A percentile compares a stretch with the other conserved stretches of the same genome.
Conservation (phyloP, 148 eudicot genomes). For the Gaultheria prostrata region DNA sequence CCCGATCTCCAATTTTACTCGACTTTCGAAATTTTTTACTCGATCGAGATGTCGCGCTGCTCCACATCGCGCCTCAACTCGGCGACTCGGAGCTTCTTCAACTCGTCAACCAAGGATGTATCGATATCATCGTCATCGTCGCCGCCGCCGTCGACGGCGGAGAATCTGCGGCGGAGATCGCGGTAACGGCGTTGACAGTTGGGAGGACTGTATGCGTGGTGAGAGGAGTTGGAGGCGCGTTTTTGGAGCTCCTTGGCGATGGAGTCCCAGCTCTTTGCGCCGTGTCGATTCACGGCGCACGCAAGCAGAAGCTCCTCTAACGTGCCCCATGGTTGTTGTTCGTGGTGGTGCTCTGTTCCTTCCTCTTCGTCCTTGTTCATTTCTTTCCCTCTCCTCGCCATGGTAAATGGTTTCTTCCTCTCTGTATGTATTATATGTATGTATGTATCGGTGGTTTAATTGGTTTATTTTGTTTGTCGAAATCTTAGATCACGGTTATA, state of each 20-base stretch:
- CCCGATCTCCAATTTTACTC: constrained; percentile 12
- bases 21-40: constrained; percentile 21
- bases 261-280: constrained; percentile 38
- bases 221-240: constrained; percentile 12
- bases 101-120: constrained; percentile 27
- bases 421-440: not conserved
- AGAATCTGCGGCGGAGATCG: constrained; percentile 32
- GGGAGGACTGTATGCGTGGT: constrained; percentile 16
- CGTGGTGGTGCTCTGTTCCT: not conserved
- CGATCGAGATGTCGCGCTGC: constrained; percentile 44
- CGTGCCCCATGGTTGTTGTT: constrained; percentile 30
- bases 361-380: constrained; percentile 13
- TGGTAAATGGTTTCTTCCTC: not conserved
- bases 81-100: constrained; percentile 36
- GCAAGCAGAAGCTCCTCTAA: constrained; percentile 38
- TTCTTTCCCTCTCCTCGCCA: constrained; percentile 14
- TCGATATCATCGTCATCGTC: not conserved
- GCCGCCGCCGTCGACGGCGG: not conserved
- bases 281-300: constrained; percentile 42
- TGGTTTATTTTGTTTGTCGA: not conserved
- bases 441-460: not conserved
- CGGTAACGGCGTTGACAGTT: constrained; percentile 30
- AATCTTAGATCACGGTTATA: not conserved
- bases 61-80: constrained; percentile 38
- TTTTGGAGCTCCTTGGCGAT: constrained; percentile 35